Evolutionary conservation across 1,139 yeast species (phyloP), one percentile per base, ranked within the genome.

Genomic region (Saccharomyces pastorianus): DNA sequence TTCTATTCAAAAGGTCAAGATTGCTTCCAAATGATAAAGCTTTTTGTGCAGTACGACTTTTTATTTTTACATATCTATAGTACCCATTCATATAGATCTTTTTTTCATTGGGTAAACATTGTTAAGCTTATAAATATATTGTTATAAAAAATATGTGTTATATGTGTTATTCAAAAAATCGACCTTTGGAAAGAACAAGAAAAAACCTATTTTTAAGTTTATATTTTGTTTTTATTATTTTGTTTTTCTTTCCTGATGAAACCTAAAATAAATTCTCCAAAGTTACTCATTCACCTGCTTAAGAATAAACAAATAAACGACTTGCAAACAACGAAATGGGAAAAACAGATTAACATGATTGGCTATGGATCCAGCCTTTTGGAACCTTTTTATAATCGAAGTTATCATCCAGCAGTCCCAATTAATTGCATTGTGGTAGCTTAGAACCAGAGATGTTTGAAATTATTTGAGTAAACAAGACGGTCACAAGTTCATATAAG

Each of bases 1-100:
- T 71, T 96, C 98, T 7, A 54, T 51, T 4, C 65, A 64, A 42
- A 53, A 57, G 34, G 52, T 62, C 13, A 58, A 59, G 50, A 56
- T 63, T 47, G 53, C 56, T 29, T 56, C 17, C 5, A 25, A 51
- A 48, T 26, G 46, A 38, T 38, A 20, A 38, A 20, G 11, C 25
- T 38, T 38, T 20, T 38, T 38, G 25, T 38, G 44, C 6, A 38
- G 44, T 20, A 38, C n/a, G 4, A 2, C 44, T 17, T 38, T 38
- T 25, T 42, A 29, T 48, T n/a, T 51, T 23, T 48, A 29, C 31
- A 49, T 51, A 51, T 26, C 23, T 51, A 51, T 49, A 27, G 23
- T 47, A 51, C 42, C 42, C 44, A 38, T 4, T 38, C 44, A 20
- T 38, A 38, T 38, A 38, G 44, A 38, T 20, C 26, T 17, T 50